Conservation (phyloP, 2,329 filamentous ascomycete genomes). For the Talaromyces pinophilus region DNA sequence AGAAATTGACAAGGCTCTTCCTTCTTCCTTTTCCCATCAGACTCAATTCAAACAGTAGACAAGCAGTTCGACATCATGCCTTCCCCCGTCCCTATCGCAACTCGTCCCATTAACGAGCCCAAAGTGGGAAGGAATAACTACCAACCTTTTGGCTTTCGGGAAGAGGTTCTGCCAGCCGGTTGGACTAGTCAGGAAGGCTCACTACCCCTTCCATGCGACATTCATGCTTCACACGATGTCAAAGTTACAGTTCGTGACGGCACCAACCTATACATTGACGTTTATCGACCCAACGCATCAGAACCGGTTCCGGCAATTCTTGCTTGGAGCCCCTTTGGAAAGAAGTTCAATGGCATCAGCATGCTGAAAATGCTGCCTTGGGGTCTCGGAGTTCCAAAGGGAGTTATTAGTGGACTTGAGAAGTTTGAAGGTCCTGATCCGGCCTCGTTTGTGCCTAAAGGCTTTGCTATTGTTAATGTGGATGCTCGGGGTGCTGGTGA, state of each 20-base stretch:
- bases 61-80: not conserved
- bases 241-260: not conserved
- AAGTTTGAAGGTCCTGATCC: not conserved
- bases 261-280: not conserved
- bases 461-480: conserved; percentile 33
- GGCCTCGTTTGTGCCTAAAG: conserved; percentile 28
- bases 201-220: not conserved
- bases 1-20: not conserved
- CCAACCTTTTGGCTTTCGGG: not conserved
- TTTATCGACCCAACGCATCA: not conserved
- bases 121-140: not conserved
- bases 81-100: not conserved
- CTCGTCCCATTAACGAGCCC: not conserved
- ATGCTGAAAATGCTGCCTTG: not conserved
- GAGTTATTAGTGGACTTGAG: not conserved
- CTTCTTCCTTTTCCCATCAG: not conserved
- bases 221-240: not conserved
- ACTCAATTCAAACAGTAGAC: not conserved
- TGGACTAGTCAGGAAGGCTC: not conserved
- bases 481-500: conserved; percentile 31
- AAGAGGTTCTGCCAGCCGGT: not conserved
- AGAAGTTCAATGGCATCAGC: not conserved
- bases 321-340: not conserved
- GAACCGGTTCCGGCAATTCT: not conserved
- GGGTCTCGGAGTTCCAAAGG: not conserved